A percentile compares a stretch with the other conserved stretches of the same genome.
These are phyloP conservation scores for Colletotrichum godetiae DNA, from an alignment of 2,329 filamentous ascomycete species.

Conservation along the genomic window DNA sequence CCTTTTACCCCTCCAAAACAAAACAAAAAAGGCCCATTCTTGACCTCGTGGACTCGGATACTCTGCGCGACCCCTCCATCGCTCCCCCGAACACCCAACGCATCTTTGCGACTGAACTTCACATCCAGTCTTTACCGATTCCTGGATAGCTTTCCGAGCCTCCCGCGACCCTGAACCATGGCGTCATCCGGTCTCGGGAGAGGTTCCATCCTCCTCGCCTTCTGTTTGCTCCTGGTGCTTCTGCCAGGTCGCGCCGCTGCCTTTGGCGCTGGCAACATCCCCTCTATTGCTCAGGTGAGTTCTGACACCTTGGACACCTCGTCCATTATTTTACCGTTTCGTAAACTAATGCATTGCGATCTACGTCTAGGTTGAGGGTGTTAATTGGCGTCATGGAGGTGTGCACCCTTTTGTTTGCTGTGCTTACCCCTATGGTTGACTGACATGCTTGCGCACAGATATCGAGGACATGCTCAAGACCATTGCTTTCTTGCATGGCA, in stretches of 20 bases:
- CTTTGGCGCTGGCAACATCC: slow-evolving; percentile 79
- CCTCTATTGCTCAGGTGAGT: slow-evolving; percentile 66
- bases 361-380: slow-evolving; percentile 68
- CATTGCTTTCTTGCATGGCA: slow-evolving; percentile 80
- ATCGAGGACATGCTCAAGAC: slow-evolving; percentile 87
- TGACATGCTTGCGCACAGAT: slow-evolving; percentile 56
- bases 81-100: slow-evolving; percentile 9
- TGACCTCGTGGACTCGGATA: slow-evolving; percentile 7
- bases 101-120: slow-evolving; percentile 11
- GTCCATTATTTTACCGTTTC: background rate
- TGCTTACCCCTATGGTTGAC: background rate
- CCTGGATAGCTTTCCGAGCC: background rate
- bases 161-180: slow-evolving; percentile 50
- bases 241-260: slow-evolving; percentile 68
- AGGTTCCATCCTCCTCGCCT: slow-evolving; percentile 62
- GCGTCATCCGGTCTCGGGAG: slow-evolving; percentile 58
- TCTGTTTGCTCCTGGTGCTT: slow-evolving; percentile 65
- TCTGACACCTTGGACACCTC: background rate
- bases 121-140: slow-evolving; percentile 11
- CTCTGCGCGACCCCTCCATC: slow-evolving; percentile 10
- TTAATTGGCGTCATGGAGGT: slow-evolving; percentile 78
- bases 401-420: slow-evolving; percentile 24
- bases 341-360: slow-evolving; percentile 26
- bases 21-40: slow-evolving; percentile 1
- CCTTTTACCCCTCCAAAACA: slow-evolving; percentile 14